These are phyloP conservation scores for Rickenella mellea DNA, from an alignment of 768 basidiomycete genomes.

Conservation along the genomic window DNA sequence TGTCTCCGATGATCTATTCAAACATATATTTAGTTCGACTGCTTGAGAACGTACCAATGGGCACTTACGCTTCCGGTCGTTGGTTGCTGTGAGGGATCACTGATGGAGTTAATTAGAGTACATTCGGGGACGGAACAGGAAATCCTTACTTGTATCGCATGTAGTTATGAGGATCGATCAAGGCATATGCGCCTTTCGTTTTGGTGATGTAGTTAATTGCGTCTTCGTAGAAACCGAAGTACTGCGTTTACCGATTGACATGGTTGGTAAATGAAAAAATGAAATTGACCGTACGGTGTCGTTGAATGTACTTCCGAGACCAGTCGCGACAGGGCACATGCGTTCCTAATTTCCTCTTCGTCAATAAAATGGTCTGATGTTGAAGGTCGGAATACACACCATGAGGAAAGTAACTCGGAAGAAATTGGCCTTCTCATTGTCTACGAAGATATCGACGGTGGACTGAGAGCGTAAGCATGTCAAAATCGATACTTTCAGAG, in stretches of 20 bases:
- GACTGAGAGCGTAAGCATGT: conserved; percentile 15
- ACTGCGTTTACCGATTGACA: conserved; percentile 16
- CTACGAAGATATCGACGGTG: conserved; percentile 36
- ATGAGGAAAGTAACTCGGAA: conserved; percentile 41
- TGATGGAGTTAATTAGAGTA: conserved; percentile 7
- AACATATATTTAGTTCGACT: not conserved
- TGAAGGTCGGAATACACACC: conserved; percentile 5
- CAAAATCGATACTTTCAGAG: not conserved
- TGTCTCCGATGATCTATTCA: conserved; percentile 35
- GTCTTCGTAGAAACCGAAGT: conserved; percentile 32
- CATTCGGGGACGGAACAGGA: not conserved
- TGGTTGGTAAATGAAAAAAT: not conserved
- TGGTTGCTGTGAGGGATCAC: conserved; percentile 35
- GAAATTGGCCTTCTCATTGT: conserved; percentile 38
- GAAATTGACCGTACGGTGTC: conserved; percentile 25
- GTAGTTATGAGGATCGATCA: conserved; percentile 38
- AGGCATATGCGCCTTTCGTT: conserved; percentile 30
- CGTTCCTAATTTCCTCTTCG: conserved; percentile 19
- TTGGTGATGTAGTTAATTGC: conserved; percentile 34
- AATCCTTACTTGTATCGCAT: conserved; percentile 36
- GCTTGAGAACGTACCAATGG: not conserved
- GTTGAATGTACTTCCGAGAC: conserved; percentile 33
- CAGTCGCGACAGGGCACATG: conserved; percentile 28
- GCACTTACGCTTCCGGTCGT: conserved; percentile 30
- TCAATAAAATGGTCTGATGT: not conserved